These are phyloP conservation scores for Bondarzewia mesenterica DNA, from an alignment of 1,284 basidiomycete species.

Conservation along the genomic window DNA sequence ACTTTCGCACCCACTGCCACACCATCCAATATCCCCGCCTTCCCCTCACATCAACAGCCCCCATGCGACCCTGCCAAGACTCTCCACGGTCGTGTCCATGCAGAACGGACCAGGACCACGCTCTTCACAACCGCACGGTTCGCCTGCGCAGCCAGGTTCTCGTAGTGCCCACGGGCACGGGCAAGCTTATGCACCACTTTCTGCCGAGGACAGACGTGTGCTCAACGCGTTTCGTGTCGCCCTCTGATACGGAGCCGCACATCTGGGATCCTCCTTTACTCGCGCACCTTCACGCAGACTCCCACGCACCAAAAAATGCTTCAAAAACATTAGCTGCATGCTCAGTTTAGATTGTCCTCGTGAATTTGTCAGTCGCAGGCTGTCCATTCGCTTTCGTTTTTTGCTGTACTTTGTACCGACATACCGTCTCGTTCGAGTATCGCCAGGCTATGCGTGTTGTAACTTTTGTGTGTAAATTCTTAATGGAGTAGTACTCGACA, in stretches of 20 bases:
- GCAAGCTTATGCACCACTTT: conserved; percentile 37
- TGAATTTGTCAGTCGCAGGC: too few species aligned
- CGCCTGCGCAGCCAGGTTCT: not conserved
- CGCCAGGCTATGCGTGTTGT: too few species aligned
- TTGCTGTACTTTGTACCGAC: too few species aligned
- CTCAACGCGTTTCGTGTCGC: conserved; percentile 48
- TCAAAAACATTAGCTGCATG: too few species aligned
- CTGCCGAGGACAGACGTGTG: conserved; percentile 49
- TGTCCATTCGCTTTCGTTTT: too few species aligned
- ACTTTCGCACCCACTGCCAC: conserved; percentile 6
- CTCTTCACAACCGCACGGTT: not conserved
- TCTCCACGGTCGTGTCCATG: conserved; percentile 12
- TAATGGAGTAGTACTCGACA: too few species aligned
- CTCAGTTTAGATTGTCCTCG: too few species aligned
- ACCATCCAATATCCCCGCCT: not conserved
- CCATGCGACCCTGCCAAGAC: conserved; percentile 9
- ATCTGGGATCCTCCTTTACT: too few species aligned
- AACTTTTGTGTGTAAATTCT: too few species aligned
- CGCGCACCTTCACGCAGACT: not conserved
- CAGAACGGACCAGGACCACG: conserved; percentile 19
- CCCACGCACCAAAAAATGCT: too few species aligned
- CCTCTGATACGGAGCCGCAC: too few species aligned
- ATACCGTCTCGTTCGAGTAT: too few species aligned
- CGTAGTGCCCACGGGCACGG: conserved; percentile 7
- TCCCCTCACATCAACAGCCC: conserved; percentile 2